A percentile compares a stretch with the other conserved stretches of the same genome.
Conservation (phyloP, 495 filamentous ascomycete species). For the Parachaetomium inaequale region DNA sequence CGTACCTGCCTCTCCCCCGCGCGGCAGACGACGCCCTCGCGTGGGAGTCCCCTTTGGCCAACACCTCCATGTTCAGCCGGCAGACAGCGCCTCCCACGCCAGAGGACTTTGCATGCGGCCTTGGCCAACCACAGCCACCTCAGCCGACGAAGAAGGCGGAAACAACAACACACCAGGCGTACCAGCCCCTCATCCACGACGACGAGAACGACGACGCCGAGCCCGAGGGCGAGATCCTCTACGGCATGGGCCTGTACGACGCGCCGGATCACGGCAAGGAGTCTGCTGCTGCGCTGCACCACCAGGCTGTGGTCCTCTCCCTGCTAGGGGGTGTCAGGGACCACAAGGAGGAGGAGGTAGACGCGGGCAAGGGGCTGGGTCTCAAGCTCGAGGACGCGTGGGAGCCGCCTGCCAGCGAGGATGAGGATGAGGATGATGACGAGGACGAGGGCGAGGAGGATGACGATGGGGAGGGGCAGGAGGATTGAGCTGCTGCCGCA, state of each 20-base stretch:
- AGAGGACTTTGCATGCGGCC: slow-evolving; percentile 49
- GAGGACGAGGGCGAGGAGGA: slow-evolving; percentile 38
- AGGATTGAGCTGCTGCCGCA: not conserved
- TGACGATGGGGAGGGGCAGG: slow-evolving; percentile 6
- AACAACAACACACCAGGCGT: not conserved
- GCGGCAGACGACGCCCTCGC: slow-evolving; percentile 25
- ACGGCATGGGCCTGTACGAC: slow-evolving; percentile 83
- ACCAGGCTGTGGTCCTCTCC: slow-evolving; percentile 47
- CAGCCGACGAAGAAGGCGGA: not conserved
- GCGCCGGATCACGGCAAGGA: slow-evolving; percentile 47
- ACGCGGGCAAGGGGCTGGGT: slow-evolving; percentile 66
- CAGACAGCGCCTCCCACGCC: slow-evolving; percentile 58
- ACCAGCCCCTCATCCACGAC: slow-evolving; percentile 29
- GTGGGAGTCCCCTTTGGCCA: slow-evolving; percentile 43
- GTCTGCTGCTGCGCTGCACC: not conserved
- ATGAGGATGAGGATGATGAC: slow-evolving; percentile 55
- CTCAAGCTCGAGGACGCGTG: slow-evolving; percentile 83
- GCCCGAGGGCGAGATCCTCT: slow-evolving; percentile 63
- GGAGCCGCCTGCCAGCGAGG: slow-evolving; percentile 61
- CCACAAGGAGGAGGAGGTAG: slow-evolving; percentile 13
- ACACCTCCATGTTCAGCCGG: slow-evolving; percentile 29
- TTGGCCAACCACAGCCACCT: slow-evolving; percentile 28
- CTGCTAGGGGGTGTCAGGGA: slow-evolving; percentile 42
- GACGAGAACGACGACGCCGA: slow-evolving; percentile 42
- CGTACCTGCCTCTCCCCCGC: slow-evolving; percentile 22